phyloP scores from a whole-genome alignment of 331 rosid genomes.

The Telfairia occidentalis region DNA sequence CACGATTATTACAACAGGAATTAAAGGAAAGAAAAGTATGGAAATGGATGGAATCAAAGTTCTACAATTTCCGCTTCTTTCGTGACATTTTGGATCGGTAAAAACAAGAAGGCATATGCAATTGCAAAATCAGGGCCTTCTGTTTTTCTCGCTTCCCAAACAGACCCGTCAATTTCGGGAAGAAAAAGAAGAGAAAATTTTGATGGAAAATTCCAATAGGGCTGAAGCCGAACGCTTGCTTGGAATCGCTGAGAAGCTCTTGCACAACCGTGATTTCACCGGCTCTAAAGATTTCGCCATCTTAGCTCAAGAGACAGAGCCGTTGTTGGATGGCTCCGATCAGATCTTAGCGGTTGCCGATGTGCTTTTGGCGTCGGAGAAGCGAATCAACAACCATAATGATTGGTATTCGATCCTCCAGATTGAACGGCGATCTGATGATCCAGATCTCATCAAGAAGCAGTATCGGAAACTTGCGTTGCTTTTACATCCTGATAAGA shows the following conservation, averaged over 20 bases:
- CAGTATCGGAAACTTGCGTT: slow-evolving; percentile 71
- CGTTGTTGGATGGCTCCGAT: slow-evolving; percentile 75
- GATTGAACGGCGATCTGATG: slow-evolving; percentile 44
- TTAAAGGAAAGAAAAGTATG: background rate
- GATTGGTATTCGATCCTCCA: slow-evolving; percentile 83
- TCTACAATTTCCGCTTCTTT: background rate
- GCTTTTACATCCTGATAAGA: slow-evolving; percentile 80
- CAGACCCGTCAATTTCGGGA: slow-evolving; percentile 4
- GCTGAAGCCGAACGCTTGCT: slow-evolving; percentile 75
- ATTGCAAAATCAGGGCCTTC: background rate
- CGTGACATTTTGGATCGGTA: background rate
- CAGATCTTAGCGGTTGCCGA: slow-evolving; percentile 85
- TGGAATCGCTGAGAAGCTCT: slow-evolving; percentile 65
- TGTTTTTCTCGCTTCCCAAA: background rate
- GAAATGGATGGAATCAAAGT: background rate
- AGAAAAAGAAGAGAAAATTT: background rate
- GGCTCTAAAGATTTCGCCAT: slow-evolving; percentile 65
- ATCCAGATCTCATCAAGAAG: slow-evolving; percentile 39
- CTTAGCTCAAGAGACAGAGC: slow-evolving; percentile 83
- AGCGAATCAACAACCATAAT: slow-evolving; percentile 39
- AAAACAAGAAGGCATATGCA: background rate
- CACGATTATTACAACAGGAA: background rate
- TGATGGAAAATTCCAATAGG: slow-evolving; percentile 31
- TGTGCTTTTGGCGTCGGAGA: slow-evolving; percentile 57
- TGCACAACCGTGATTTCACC: slow-evolving; percentile 57